Base-by-base conservation (phyloP, 164 flowering plant genomes). In the Cinnamomum chago region DNA sequence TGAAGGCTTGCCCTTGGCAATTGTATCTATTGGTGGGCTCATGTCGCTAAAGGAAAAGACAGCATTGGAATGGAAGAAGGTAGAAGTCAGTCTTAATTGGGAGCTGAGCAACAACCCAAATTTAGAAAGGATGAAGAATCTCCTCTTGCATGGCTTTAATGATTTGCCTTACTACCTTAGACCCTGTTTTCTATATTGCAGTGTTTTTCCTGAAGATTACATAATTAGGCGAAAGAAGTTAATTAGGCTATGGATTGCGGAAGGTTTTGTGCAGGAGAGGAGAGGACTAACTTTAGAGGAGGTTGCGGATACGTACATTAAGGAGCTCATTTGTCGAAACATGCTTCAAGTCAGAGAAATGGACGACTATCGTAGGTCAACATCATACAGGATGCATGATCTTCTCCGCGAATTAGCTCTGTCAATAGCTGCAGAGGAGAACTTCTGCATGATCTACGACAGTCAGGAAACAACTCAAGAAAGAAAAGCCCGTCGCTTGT, bases 1-100 rank as follows among this genome's bases (percentile, higher is more conserved):
- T 58, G 55, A 24, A 30, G 83, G 83, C 10, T 60, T 76, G 50
- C 83, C 83, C 18, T 30, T 80, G 33, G 83, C 80, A 52, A 74
- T 69, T 30, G 67, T 72, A 62, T 65, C 71, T 15, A 7, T 81
- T 33, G 83, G 78, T 1, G 25, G 68, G 20, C 74, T 81, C 40
- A 40, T 81, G 69, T 24, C 65, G 2, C 47, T 62, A 10, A 70
- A 23, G 30, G 50, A 25, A 1, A 33, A 52, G 40, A 71, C 65
- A 30, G 35, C 35, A 20, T 6, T 25, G 17, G 78, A 75, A 15
- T 75, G 83, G 79, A 73, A 65, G 24, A 55, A 23, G 47, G 24
- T 75, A 12, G 15, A 60, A 24, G 24, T 12, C 3, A 70, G 67
- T 73, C 67, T 69, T 17, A 67, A 50, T 72, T 58, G 62, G 79